A percentile compares a stretch with the other conserved stretches of the same genome.
Conservation (phyloP, 73 alveolate genomes). For the Symbiodinium natans region DNA sequence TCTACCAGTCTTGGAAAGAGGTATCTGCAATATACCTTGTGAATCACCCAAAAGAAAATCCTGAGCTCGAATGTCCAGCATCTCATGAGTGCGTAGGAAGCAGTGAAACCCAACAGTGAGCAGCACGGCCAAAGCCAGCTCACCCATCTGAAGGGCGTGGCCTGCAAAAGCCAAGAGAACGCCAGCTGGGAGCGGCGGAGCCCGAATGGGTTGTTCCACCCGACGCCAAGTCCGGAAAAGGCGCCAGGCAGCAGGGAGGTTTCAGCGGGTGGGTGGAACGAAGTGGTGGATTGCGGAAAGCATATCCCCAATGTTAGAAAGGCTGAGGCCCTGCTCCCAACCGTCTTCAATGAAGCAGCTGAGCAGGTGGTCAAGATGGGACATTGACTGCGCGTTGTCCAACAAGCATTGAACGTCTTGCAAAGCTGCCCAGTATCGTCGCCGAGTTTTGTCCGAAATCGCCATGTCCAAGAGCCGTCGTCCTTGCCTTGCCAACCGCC, state of each 20-base stretch:
- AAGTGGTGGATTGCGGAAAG: not conserved
- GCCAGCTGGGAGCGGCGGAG: not conserved
- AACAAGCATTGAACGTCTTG: not conserved
- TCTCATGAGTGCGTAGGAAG: not conserved
- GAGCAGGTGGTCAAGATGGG: not conserved
- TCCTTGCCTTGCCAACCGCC: not conserved
- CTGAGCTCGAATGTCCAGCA: not conserved
- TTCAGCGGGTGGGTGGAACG: not conserved
- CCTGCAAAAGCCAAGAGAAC: not conserved
- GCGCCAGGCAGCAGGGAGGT: not conserved
- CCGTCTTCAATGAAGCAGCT: not conserved
- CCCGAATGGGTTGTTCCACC: not conserved
- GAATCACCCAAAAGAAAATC: not conserved
- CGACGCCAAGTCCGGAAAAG: not conserved
- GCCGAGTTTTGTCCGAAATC: not conserved
- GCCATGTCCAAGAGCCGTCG: not conserved
- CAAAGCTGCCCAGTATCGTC: not conserved
- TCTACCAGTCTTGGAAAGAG: not conserved
- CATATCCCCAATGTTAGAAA: not conserved
- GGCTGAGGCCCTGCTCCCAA: not conserved
- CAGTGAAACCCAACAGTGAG: not conserved
- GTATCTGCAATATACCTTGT: not conserved
- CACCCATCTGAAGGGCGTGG: not conserved
- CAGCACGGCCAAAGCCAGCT: not conserved
- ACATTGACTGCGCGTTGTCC: not conserved